Evolutionary conservation across 371 early-diverging fungal genomes (phyloP).

Genomic region (Lichtheimia ornata): DNA sequence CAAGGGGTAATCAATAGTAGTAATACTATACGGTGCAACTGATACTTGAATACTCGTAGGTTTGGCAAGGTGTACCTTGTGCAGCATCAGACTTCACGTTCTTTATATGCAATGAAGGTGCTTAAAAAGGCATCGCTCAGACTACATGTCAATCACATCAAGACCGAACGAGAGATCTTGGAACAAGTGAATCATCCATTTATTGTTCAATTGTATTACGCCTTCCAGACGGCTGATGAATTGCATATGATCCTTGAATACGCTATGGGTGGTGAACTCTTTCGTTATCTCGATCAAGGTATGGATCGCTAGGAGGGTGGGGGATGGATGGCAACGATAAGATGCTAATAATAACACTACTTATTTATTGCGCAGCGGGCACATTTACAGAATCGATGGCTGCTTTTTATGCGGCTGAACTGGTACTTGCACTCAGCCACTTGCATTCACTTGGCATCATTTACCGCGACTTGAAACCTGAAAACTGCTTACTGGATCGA

Average conservation of each 20-base stretch:
- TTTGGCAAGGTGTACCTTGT: conserved; percentile 84
- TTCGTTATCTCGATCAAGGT: conserved; percentile 76
- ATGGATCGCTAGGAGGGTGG: background rate
- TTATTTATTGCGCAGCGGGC: conserved; percentile 71
- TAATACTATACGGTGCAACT: background rate
- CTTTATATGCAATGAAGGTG: conserved; percentile 91
- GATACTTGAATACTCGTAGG: conserved; percentile 22
- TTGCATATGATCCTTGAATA: conserved; percentile 97
- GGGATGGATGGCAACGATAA: background rate
- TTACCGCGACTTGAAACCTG: conserved; percentile 88
- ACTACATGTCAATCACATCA: conserved; percentile 73
- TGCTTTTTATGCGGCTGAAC: conserved; percentile 82
- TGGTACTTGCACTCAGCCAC: conserved; percentile 84
- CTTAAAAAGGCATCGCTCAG: conserved; percentile 83
- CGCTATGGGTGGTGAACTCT: conserved; percentile 98
- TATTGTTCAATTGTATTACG: conserved; percentile 93
- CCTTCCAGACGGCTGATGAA: conserved; percentile 88
- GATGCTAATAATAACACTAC: background rate
- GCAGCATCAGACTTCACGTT: conserved; percentile 56
- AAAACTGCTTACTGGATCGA: conserved; percentile 83
- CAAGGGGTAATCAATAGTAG: background rate
- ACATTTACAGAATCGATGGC: conserved; percentile 79
- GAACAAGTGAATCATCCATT: conserved; percentile 86
- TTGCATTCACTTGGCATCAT: conserved; percentile 86
- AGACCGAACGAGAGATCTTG: conserved; percentile 76